Evolutionary conservation across 257 asterid species (phyloP).

Genomic region (Ocimum tenuiflorum): DNA sequence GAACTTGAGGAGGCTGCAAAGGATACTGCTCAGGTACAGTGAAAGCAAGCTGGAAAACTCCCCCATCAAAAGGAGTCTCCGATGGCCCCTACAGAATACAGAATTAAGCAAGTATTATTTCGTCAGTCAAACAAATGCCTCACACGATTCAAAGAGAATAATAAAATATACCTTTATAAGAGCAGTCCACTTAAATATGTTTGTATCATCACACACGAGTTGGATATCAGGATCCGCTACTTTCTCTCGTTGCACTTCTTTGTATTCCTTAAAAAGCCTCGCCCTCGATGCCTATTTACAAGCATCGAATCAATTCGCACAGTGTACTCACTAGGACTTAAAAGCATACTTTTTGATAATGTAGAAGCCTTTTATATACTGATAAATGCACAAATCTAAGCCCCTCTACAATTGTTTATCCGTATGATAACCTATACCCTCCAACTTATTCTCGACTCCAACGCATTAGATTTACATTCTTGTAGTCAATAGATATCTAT

Average conservation of each 20-base stretch:
- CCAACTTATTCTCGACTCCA: too few relatives aligned
- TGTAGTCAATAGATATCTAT: too few relatives aligned
- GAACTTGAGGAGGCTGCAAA: conserved; percentile 98
- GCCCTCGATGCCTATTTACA: conserved; percentile 80
- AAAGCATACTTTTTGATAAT: too few relatives aligned
- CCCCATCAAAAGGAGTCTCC: conserved; percentile 96
- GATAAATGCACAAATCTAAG: background rate
- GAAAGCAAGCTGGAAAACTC: conserved; percentile 94
- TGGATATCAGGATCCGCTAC: conserved; percentile 92
- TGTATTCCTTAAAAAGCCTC: conserved; percentile 91
- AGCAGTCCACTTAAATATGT: conserved; percentile 97
- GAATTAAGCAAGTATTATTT: conserved; percentile 7
- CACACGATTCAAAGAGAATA: background rate
- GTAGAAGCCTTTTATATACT: background rate
- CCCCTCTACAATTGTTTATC: too few relatives aligned
- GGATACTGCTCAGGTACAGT: conserved; percentile 99
- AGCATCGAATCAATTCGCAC: background rate
- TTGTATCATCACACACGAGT: conserved; percentile 85
- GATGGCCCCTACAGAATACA: conserved; percentile 71
- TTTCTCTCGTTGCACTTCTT: conserved; percentile 94
- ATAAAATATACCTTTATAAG: conserved; percentile 56
- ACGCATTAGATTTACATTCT: too few relatives aligned
- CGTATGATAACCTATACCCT: too few relatives aligned
- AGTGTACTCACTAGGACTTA: background rate
- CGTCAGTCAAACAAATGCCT: background rate